Evolutionary conservation across 2,329 filamentous ascomycete species (phyloP).

Genomic region (Diaporthe sp.): DNA sequence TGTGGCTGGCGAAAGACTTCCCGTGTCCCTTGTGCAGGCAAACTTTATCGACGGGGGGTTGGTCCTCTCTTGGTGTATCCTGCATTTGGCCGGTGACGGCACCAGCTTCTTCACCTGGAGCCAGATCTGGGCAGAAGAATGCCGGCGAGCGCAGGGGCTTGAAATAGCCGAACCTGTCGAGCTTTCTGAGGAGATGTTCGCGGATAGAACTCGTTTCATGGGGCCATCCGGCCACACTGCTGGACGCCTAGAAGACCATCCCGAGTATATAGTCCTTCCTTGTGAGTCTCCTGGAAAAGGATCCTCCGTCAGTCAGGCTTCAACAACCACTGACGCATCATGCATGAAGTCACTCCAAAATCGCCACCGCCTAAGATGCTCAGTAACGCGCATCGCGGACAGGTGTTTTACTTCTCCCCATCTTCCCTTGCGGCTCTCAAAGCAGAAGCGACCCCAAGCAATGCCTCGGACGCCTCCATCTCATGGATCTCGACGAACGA

Average conservation of each 20-base stretch:
- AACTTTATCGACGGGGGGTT: conserved; percentile 45
- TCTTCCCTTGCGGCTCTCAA: conserved; percentile 44
- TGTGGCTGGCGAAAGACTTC: conserved; percentile 37
- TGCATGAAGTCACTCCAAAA: conserved; percentile 39
- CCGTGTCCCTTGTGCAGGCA: conserved; percentile 38
- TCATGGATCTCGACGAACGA: conserved; percentile 48
- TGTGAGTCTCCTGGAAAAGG: conserved; percentile 17
- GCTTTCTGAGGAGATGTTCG: conserved; percentile 42
- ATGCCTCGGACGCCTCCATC: conserved; percentile 40
- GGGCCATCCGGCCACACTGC: conserved; percentile 43
- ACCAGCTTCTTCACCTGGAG: conserved; percentile 44
- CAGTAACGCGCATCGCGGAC: conserved; percentile 43
- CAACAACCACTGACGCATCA: background rate
- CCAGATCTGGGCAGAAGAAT: conserved; percentile 49
- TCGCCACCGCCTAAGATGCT: conserved; percentile 46
- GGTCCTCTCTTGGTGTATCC: conserved; percentile 40
- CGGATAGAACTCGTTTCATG: conserved; percentile 43
- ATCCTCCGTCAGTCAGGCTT: background rate
- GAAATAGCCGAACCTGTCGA: conserved; percentile 39
- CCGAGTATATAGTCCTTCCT: conserved; percentile 45
- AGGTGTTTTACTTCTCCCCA: conserved; percentile 45
- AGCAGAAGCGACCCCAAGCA: conserved; percentile 44
- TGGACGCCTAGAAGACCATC: conserved; percentile 44
- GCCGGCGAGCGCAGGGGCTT: conserved; percentile 44
- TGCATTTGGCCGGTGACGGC: conserved; percentile 49